Evolutionary conservation across 2,329 filamentous ascomycete species (phyloP).

Genomic region (Trichoderma hamatum): DNA sequence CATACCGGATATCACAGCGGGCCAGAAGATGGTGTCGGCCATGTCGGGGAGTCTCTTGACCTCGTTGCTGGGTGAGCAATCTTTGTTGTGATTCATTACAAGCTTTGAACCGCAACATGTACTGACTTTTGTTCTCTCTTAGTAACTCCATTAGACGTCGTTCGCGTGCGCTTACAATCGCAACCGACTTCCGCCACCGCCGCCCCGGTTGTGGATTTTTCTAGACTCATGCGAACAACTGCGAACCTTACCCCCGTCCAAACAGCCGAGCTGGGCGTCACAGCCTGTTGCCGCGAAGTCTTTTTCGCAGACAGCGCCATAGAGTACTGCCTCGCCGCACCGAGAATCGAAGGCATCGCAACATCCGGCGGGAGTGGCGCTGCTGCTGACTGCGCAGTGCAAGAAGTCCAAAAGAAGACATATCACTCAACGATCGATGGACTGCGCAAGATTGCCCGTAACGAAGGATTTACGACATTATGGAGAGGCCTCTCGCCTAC

Average conservation of each 20-base stretch:
- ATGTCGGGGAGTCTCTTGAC: conserved; percentile 89
- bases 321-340: conserved; percentile 76
- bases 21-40: conserved; percentile 94
- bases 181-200: conserved; percentile 57
- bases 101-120: not conserved
- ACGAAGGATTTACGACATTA: conserved; percentile 83
- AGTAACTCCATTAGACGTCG: conserved; percentile 97
- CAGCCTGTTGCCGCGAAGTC: conserved; percentile 92
- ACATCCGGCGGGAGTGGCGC: conserved; percentile 51
- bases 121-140: conserved; percentile 1
- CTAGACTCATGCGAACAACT: conserved; percentile 59
- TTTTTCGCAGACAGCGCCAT: conserved; percentile 91
- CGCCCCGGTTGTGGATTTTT: conserved; percentile 55
- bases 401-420: conserved; percentile 79
- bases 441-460: conserved; percentile 88
- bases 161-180: conserved; percentile 91
- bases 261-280: conserved; percentile 81
- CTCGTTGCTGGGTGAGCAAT: conserved; percentile 74
- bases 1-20: conserved; percentile 71
- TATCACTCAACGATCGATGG: conserved; percentile 93
- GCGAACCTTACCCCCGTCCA: conserved; percentile 70
- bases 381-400: conserved; percentile 76
- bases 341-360: conserved; percentile 52
- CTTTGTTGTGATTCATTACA: not conserved
- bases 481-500: conserved; percentile 97